These are phyloP conservation scores for Penicillium sp. DNA, from an alignment of 2,329 filamentous ascomycete species.

Conservation along the genomic window DNA sequence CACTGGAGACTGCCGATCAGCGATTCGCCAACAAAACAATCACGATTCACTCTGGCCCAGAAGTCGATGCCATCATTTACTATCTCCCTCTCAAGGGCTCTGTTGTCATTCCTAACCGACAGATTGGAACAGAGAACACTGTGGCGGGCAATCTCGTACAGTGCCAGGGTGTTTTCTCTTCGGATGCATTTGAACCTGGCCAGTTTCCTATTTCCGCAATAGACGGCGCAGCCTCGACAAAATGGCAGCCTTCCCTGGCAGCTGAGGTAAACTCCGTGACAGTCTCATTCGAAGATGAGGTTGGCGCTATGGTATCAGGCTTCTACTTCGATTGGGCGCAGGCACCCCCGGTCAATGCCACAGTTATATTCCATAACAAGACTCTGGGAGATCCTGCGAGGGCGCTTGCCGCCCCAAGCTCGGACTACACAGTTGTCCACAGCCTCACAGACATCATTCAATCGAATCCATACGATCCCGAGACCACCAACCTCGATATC, in stretches of 20 bases:
- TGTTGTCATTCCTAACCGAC: constrained; percentile 58
- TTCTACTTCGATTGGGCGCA: constrained; percentile 62
- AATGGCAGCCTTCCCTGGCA: constrained; percentile 60
- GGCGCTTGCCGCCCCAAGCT: constrained; percentile 8
- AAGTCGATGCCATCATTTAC: constrained; percentile 44
- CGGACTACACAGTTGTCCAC: constrained; percentile 24
- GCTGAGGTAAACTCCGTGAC: constrained; percentile 55
- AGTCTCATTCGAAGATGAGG: constrained; percentile 50
- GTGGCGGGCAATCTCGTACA: constrained; percentile 62
- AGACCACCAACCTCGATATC: constrained; percentile 30
- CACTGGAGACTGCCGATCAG: constrained; percentile 53
- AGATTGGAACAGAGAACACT: constrained; percentile 54
- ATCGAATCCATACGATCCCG: constrained; percentile 39
- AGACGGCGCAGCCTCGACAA: constrained; percentile 64
- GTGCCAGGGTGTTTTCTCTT: constrained; percentile 56
- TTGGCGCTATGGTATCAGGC: constrained; percentile 35
- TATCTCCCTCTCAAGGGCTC: constrained; percentile 50
- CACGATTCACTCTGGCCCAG: constrained; percentile 56
- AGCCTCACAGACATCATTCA: constrained; percentile 32
- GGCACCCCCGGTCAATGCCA: constrained; percentile 53
- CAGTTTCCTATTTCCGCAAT: constrained; percentile 68
- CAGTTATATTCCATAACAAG: constrained; percentile 55
- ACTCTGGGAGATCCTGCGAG: constrained; percentile 28
- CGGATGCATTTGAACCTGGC: constrained; percentile 54
- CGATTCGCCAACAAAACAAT: constrained; percentile 56